Base-by-base conservation (phyloP, 2,329 filamentous ascomycete genomes). In the Elsinoe ampelina region DNA sequence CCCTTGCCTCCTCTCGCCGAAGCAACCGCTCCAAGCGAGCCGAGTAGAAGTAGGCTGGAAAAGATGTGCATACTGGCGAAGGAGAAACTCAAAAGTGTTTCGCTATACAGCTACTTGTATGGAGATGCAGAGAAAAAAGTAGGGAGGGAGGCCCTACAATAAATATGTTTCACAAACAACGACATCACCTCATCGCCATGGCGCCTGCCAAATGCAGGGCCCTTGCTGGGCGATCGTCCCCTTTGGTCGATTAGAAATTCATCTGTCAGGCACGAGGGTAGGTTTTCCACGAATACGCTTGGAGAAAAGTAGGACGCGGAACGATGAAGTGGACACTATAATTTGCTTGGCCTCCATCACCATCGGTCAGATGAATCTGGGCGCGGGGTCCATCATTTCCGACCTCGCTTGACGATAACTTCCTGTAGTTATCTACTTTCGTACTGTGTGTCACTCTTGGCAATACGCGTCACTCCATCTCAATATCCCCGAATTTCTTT, bases 401-500 rank as follows among this genome's bases (percentile, higher is more conserved):
- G 41, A 45, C 19, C 17, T 45, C 20, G 20, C 19, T 20, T 22
- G 19, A 11, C 41, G 10, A 30, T 13, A 12, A 2, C 5, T n/a
- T 39, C 15, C 22, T 45, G 41, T n/a, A n/a, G n/a, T 45, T 17
- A 45, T 45, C 26, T 30, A 30, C 4, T 7, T 30, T 5, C 7
- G 7, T n/a, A n/a, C n/a, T n/a, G n/a, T n/a, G n/a, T n/a, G n/a
- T n/a, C n/a, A n/a, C 3, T 30, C 36, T 39, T 39, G 36, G 36
- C 36, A 39, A 39, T 39, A n/a, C 36, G 36, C 15, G 10, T 58
- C 63, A 73, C 35, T 68, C 58, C 42, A 87, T 69, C 64, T 74
- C 77, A 57, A 84, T 80, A 59, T 88, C 77, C 0, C 86, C 86
- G 62, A 85, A 91, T 61, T 78, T 81, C 64, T 76, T 80, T 3